Conservation (phyloP, 2,329 filamentous ascomycete genomes). For the Clonostachys sp. region DNA sequence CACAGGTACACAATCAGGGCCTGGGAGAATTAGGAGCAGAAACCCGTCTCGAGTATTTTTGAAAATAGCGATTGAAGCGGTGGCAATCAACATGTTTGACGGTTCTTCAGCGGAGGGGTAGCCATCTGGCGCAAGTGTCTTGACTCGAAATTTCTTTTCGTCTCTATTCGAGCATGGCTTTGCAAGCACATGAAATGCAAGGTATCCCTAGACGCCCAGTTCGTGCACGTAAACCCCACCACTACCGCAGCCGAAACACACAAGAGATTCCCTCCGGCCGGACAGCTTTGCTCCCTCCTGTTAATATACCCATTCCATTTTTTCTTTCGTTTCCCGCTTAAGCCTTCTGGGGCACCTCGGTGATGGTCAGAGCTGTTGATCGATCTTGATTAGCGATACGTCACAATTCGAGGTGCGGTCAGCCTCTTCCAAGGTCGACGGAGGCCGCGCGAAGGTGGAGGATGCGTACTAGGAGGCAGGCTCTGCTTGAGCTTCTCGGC, state of each 20-base stretch:
- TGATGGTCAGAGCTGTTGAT: slow-evolving; percentile 42
- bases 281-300: background rate
- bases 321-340: slow-evolving; percentile 19
- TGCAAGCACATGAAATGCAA: slow-evolving; percentile 33
- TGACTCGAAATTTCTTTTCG: background rate
- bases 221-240: slow-evolving; percentile 32
- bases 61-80: too few species aligned
- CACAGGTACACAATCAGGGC: too few species aligned
- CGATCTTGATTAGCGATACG: slow-evolving; percentile 1
- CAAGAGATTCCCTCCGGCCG: slow-evolving; percentile 5
- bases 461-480: slow-evolving; percentile 84
- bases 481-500: slow-evolving; percentile 99
- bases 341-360: slow-evolving; percentile 52
- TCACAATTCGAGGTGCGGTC: background rate
- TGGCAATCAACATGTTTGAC: too few species aligned
- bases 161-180: slow-evolving; percentile 4
- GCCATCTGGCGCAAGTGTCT: background rate
- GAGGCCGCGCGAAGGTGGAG: slow-evolving; percentile 2
- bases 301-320: slow-evolving; percentile 7
- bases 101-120: too few species aligned
- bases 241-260: slow-evolving; percentile 7
- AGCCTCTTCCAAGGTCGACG: background rate
- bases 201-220: slow-evolving; percentile 51
- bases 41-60: too few species aligned
- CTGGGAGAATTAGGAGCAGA: too few species aligned